Evolutionary conservation across 352 stramenopile species (phyloP).

Genomic region (Phytopythium delawarense): DNA sequence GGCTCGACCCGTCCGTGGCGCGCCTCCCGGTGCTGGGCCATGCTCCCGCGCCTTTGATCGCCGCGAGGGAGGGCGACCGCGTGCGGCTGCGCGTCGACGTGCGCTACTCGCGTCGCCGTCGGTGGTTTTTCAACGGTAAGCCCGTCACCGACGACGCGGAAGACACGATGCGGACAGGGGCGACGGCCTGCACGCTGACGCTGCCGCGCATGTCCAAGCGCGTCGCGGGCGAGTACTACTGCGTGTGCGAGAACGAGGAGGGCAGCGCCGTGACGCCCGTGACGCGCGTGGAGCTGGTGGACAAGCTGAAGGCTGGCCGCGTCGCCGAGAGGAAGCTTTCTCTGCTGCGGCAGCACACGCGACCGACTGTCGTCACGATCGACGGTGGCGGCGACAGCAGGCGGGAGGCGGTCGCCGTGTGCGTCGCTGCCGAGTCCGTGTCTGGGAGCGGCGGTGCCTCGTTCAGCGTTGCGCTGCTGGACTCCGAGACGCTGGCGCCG

Average conservation of each 20-base stretch:
- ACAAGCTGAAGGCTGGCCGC: slow-evolving; percentile 17
- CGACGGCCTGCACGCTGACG: slow-evolving; percentile 29
- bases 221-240: slow-evolving; percentile 49
- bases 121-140: slow-evolving; percentile 50
- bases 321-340: slow-evolving; percentile 5
- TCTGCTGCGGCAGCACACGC: not conserved
- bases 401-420: not conserved
- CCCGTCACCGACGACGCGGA: slow-evolving; percentile 12
- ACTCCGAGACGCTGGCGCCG: slow-evolving; percentile 6
- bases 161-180: slow-evolving; percentile 12
- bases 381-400: not conserved
- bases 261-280: slow-evolving; percentile 25
- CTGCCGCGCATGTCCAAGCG: slow-evolving; percentile 39
- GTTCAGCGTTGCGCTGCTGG: not conserved
- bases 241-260: slow-evolving; percentile 64
- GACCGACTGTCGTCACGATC: not conserved
- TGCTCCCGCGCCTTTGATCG: slow-evolving; percentile 23
- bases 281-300: slow-evolving; percentile 26
- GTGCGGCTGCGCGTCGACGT: slow-evolving; percentile 40
- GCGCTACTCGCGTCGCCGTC: slow-evolving; percentile 32
- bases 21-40: slow-evolving; percentile 32
- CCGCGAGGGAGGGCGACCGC: slow-evolving; percentile 15
- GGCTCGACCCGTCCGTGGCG: slow-evolving; percentile 42
- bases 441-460: not conserved
- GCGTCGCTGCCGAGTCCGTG: not conserved